Evolutionary conservation across 1,284 basidiomycete genomes (phyloP).

Genomic region (Neotropicomus parvogracilis): DNA sequence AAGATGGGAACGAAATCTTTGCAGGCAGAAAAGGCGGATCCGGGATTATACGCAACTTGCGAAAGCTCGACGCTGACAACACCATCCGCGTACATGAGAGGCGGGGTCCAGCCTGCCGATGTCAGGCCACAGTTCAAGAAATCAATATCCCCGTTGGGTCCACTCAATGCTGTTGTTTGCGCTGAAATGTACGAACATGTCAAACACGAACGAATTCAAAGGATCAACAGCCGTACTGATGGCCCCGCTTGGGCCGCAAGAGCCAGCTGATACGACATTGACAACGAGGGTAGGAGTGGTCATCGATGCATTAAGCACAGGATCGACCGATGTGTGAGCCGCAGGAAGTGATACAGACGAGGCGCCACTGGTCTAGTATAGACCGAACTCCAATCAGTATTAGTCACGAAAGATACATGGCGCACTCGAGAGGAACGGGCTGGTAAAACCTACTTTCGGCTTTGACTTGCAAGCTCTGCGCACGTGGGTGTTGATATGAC

Average conservation of each 20-base stretch:
- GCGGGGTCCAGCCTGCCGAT: constrained; percentile 60
- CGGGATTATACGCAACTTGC: constrained; percentile 44
- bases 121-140: constrained; percentile 80
- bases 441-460: constrained; percentile 1
- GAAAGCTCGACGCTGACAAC: constrained; percentile 52
- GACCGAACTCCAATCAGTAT: neutral
- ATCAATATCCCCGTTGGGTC: constrained; percentile 72
- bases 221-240: constrained; percentile 38
- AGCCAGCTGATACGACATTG: constrained; percentile 13
- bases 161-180: constrained; percentile 45
- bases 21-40: constrained; percentile 66
- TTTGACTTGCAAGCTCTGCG: constrained; percentile 5
- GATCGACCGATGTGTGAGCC: no score
- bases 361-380: neutral
- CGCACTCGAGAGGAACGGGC: neutral
- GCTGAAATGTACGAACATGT: constrained; percentile 37
- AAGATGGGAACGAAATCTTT: constrained; percentile 53
- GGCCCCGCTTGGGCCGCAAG: constrained; percentile 36
- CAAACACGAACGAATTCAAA: constrained; percentile 1
- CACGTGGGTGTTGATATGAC: neutral
- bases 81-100: constrained; percentile 51
- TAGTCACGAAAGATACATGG: neutral
- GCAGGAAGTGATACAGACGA: neutral
- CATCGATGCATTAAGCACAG: no score
- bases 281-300: constrained; percentile 1